Percentiles rank a stretch among this genome's conserved stretches.
Conservation (phyloP, 2,329 filamentous ascomycete genomes). For the Teratosphaeria zuluensis region DNA sequence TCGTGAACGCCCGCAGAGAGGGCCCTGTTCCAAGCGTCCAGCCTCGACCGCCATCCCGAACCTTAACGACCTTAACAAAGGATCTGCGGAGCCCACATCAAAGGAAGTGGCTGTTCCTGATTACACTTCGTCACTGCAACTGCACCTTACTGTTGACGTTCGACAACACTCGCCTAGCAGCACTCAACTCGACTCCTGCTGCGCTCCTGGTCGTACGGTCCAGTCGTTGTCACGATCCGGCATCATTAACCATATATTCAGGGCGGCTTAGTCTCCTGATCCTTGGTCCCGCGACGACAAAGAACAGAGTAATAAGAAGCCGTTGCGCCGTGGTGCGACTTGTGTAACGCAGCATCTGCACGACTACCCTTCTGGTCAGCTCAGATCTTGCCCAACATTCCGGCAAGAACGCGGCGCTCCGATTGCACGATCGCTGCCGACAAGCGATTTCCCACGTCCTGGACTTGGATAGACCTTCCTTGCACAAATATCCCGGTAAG, state of each 20-base stretch:
- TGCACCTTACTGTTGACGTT: background rate
- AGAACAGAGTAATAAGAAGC: slow-evolving; percentile 12
- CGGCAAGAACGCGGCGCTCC: slow-evolving; percentile 28
- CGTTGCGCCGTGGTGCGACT: slow-evolving; percentile 21
- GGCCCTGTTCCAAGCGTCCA: slow-evolving; percentile 31
- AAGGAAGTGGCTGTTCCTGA: slow-evolving; percentile 14
- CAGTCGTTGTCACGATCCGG: background rate
- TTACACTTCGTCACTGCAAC: background rate
- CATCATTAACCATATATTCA: slow-evolving; percentile 5
- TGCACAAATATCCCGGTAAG: slow-evolving; percentile 24
- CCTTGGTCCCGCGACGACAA: slow-evolving; percentile 28
- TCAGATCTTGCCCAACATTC: slow-evolving; percentile 28
- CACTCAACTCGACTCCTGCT: background rate
- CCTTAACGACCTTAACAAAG: slow-evolving; percentile 44
- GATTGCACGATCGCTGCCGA: slow-evolving; percentile 19
- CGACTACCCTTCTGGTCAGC: slow-evolving; percentile 36
- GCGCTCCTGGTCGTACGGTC: background rate
- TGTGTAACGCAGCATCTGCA: slow-evolving; percentile 38
- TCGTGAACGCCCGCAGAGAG: slow-evolving; percentile 17
- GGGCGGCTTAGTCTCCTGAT: slow-evolving; percentile 24
- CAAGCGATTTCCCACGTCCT: slow-evolving; percentile 29
- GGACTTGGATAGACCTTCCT: slow-evolving; percentile 28
- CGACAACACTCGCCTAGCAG: background rate
- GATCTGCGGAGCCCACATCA: slow-evolving; percentile 35
- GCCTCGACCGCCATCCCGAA: slow-evolving; percentile 37